Evolutionary conservation across 495 filamentous ascomycete genomes (phyloP), one percentile per base, ranked within the genome.

Genomic region (Tuber melanosporum): DNA sequence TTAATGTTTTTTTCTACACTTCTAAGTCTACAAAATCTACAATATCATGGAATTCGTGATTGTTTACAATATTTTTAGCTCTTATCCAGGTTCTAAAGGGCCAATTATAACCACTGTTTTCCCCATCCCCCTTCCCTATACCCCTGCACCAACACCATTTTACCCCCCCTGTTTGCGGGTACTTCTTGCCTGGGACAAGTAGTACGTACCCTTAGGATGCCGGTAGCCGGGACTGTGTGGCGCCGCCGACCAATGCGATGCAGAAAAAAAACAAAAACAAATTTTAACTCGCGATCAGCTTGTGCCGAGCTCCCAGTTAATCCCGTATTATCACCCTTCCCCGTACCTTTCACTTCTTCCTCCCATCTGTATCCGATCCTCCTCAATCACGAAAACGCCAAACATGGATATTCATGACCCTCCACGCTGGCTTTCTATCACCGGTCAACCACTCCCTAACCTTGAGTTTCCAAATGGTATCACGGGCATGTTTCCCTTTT

Each of bases 341-440:
- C 22, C 43, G 7, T 5, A 42, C 71, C 6, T 46, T 7, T 15
- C 39, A 44, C 71, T 43, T n/a, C 36, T 20, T 43, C 71, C 41
- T 17, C 71, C 20, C 36, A 42, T 22, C 9, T 17, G 4, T 46
- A n/a, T n/a, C 39, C 71, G 12, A n/a, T 26, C 39, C n/a, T 20
- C 66, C 32, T 46, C 17, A 57, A 74, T 36, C 36, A n/a, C 71
- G 12, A 46, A 41, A 72, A n/a, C 71, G 4, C 71, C 41, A 72
- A 42, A 15, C 39, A 73, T 73, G 39, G 32, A 73, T 36, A 17
- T 19, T 66, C 45, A 42, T n/a, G 26, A 39, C 22, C 45, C 69
- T 20, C 79, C 84, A 10, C 79, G 73, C 26, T 86, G 85, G 83
- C 77, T 84, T 39, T 86, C 85, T 20, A 80, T 86, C 49, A 85